Base-by-base conservation (phyloP, 805 yeast species). In the Pichia paraexigua region DNA sequence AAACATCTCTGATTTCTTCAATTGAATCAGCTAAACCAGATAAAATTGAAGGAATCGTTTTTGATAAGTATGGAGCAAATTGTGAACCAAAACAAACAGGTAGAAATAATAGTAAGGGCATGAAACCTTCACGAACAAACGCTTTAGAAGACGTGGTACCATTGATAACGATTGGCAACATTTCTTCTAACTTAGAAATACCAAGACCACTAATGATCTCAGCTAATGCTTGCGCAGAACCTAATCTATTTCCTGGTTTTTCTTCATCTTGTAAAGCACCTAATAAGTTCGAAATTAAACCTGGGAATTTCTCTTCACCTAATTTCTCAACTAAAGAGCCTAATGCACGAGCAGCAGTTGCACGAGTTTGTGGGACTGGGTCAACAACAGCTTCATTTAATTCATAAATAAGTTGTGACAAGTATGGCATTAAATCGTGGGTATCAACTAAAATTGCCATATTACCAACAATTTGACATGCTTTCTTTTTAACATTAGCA, bases 391-490 rank as follows among this genome's bases (percentile, higher is more conserved):
- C 95, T 43, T 79, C 75, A 66, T 94, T 96, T 54, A 94, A 78
- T 60, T 90, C 97, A 12, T 81, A 75, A 43, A 92, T 84, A 59
- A 94, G 74, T 43, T 82, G 79, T 22, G 82, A 78, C 61, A 94
- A 72, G 69, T 94, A 94, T 25, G 97, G 97, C 48, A 80, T 69
- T 54, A 94, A 74, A 66, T 94, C 99, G 58, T 78, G 80, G 18
- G 88, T 75, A 61, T 92, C 98, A 18, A 95, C 97, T 61, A 94
- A 75, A 65, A 94, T 89, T 2, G 98, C 90, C 98, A 94, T 94
- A 64, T 94, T 94, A 56, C 99, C 99, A 30, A 94, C 97, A 73
- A 94, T 92, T 69, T 94, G 97, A 68, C 98, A 91, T 0, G 98
- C 92, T 67, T 89, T 89, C 66, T 87, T 81, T 73, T 92, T 94